Percentiles rank a stretch among this genome's conserved stretches.
These are phyloP conservation scores for Globisporangium irregulare DNA, from an alignment of 352 stramenopile species.

Conservation along the genomic window DNA sequence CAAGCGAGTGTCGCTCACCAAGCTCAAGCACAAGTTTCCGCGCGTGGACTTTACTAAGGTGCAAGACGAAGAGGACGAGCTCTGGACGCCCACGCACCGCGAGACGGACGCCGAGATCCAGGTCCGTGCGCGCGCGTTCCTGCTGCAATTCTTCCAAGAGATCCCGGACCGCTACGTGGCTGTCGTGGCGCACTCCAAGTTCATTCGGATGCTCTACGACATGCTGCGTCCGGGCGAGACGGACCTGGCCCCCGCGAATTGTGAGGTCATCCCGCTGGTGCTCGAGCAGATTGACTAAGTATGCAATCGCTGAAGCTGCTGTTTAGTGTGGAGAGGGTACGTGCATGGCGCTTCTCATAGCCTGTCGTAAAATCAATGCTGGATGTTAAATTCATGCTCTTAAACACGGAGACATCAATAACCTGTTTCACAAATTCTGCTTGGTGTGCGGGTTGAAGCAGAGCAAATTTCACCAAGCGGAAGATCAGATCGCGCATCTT, in stretches of 20 bases:
- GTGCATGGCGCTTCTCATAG: too few species aligned
- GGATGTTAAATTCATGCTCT: too few species aligned
- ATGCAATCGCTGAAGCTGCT: too few species aligned
- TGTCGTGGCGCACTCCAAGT: slow-evolving; percentile 66
- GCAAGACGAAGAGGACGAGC: slow-evolving; percentile 43
- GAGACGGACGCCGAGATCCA: slow-evolving; percentile 62
- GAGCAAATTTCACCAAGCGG: too few species aligned
- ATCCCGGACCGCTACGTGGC: slow-evolving; percentile 54
- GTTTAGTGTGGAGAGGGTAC: too few species aligned
- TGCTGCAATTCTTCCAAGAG: slow-evolving; percentile 34
- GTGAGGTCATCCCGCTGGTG: slow-evolving; percentile 47
- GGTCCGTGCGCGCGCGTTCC: slow-evolving; percentile 39
- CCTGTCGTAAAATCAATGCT: too few species aligned
- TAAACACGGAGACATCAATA: too few species aligned
- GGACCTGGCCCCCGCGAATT: slow-evolving; percentile 41
- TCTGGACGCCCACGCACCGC: slow-evolving; percentile 56
- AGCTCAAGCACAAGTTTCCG: slow-evolving; percentile 52
- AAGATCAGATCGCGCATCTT: too few species aligned
- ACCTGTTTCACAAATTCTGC: too few species aligned
- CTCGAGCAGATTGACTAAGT: slow-evolving; percentile 18
- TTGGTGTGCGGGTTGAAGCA: too few species aligned
- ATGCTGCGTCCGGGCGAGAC: slow-evolving; percentile 31
- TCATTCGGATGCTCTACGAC: slow-evolving; percentile 56
- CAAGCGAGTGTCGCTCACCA: slow-evolving; percentile 42
- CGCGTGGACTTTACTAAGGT: slow-evolving; percentile 54